phyloP scores from a whole-genome alignment of 1,284 basidiomycete species.

The Anthracocystis setariae region DNA sequence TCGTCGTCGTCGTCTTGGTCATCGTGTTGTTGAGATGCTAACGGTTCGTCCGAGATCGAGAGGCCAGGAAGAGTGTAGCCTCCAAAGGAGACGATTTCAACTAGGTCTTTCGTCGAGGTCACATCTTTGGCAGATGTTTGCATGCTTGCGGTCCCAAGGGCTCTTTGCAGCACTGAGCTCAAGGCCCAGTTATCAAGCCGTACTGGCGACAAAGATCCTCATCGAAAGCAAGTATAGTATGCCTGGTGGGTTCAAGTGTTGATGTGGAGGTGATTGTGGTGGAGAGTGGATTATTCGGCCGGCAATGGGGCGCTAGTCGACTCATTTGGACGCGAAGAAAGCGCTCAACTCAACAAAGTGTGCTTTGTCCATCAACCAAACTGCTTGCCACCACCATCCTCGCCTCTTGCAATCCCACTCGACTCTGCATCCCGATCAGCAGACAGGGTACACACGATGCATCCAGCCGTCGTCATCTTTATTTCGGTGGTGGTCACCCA shows the following conservation, averaged over 20 bases:
- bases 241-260: no score
- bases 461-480: conserved; percentile 58
- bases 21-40: no score
- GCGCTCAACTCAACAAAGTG: not conserved
- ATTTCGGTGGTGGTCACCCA: conserved; percentile 39
- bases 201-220: not conserved
- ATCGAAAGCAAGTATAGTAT: no score
- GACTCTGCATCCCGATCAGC: not conserved
- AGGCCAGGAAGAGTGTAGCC: no score
- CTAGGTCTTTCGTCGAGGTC: no score
- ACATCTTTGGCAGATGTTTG: no score
- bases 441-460: conserved; percentile 25
- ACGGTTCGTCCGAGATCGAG: no score
- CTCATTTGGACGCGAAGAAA: conserved; percentile 27
- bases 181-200: no score
- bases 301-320: conserved; percentile 2
- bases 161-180: no score
- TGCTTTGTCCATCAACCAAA: conserved; percentile 22
- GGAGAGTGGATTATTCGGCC: conserved; percentile 33
- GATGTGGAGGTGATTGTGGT: conserved; percentile 34
- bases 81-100: no score
- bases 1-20: no score
- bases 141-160: no score
- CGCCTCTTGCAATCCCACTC: not conserved
- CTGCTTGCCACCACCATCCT: conserved; percentile 1